Percentiles rank a stretch among this genome's conserved stretches.
phyloP scores from a whole-genome alignment of 1,139 yeast species.

The Debaryomycetaceae sp. region DNA sequence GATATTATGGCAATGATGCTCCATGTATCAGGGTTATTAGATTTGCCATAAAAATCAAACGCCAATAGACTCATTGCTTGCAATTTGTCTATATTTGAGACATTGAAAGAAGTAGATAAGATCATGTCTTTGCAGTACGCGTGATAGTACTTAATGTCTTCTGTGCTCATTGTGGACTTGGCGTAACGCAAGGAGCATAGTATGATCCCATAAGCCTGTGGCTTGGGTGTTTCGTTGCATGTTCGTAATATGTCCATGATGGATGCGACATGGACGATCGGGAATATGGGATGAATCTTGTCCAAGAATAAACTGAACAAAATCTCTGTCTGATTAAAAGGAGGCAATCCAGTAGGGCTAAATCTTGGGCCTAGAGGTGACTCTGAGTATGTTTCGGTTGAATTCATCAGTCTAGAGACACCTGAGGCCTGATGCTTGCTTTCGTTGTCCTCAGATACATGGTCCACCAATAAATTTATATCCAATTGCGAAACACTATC shows the following conservation, averaged over 20 bases:
- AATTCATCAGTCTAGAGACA: neutral
- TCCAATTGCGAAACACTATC: neutral
- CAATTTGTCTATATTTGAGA: conserved; percentile 18
- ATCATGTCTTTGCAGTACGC: conserved; percentile 12
- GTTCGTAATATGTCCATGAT: neutral
- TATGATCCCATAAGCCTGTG: conserved; percentile 9
- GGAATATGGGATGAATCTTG: conserved; percentile 13
- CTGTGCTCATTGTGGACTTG: neutral
- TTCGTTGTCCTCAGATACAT: neutral
- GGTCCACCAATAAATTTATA: neutral
- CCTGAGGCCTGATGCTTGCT: neutral
- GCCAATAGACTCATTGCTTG: conserved; percentile 24
- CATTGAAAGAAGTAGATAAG: conserved; percentile 17
- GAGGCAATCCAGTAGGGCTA: conserved; percentile 5
- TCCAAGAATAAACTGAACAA: conserved; percentile 12
- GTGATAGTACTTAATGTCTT: conserved; percentile 7
- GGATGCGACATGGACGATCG: conserved; percentile 6
- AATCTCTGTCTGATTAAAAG: conserved; percentile 7
- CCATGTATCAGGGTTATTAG: conserved; percentile 27
- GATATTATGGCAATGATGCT: conserved; percentile 12
- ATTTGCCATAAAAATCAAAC: conserved; percentile 19
- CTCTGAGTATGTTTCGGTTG: neutral
- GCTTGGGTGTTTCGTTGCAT: conserved; percentile 1
- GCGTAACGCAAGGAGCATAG: conserved; percentile 6
- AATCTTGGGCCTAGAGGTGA: neutral